Conservation (phyloP, 129 eudicot genomes). For the Escallonia rubra region DNA sequence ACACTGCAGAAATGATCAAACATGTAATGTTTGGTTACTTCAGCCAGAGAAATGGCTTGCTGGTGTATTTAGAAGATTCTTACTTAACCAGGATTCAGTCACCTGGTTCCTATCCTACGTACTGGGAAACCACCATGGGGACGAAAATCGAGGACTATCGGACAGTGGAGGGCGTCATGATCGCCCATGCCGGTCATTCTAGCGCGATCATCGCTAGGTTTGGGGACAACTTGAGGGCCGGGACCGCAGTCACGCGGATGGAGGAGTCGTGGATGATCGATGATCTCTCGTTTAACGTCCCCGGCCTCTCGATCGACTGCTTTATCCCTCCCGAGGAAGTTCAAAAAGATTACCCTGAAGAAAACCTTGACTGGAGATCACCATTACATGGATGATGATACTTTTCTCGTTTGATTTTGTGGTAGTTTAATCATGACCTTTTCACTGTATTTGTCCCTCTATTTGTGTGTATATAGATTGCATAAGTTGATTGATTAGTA, state of each 20-base stretch:
- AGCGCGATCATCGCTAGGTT: conserved; percentile 73
- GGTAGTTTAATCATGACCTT: conserved; percentile 9
- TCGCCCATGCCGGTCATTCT: conserved; percentile 88
- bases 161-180: conserved; percentile 66
- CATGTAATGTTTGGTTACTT: conserved; percentile 86
- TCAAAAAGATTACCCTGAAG: conserved; percentile 42
- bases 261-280: conserved; percentile 80
- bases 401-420: conserved; percentile 3
- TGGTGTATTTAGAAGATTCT: conserved; percentile 82
- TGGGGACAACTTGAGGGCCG: conserved; percentile 75
- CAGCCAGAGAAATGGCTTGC: conserved; percentile 81
- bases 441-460: conserved; percentile 17
- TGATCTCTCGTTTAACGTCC: conserved; percentile 91
- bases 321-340: conserved; percentile 85
- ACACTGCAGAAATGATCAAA: conserved; percentile 90
- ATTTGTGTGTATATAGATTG: conserved; percentile 33
- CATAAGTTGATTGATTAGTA: conserved; percentile 21
- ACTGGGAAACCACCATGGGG: conserved; percentile 94
- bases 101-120: conserved; percentile 78
- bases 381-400: conserved; percentile 24
- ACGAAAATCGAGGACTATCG: conserved; percentile 82
- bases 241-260: conserved; percentile 71
- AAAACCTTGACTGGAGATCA: conserved; percentile 47
- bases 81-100: conserved; percentile 82
- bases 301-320: conserved; percentile 79